Conservation (phyloP, 2,329 filamentous ascomycete species). For the Penicillium rolfsii region DNA sequence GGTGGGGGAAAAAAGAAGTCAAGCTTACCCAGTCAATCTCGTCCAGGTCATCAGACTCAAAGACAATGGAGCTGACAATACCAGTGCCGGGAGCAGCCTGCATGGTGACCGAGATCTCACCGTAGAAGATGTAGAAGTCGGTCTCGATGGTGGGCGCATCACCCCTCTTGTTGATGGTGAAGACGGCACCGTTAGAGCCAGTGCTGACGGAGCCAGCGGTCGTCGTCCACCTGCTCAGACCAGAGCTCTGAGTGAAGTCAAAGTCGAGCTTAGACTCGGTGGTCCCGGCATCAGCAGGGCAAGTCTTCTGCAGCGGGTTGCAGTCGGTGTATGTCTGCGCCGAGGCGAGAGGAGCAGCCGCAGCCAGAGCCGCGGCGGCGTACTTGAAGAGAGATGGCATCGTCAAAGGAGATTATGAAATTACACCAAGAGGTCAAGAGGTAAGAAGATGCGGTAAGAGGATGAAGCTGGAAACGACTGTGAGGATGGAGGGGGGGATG, state of each 20-base stretch:
- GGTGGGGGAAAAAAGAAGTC: not conserved
- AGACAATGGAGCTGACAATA: conserved; percentile 88
- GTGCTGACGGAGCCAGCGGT: conserved; percentile 69
- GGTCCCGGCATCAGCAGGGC: conserved; percentile 72
- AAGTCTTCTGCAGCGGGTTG: conserved; percentile 64
- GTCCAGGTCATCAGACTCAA: conserved; percentile 91
- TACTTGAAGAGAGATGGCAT: conserved; percentile 41
- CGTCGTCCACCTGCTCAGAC: conserved; percentile 65
- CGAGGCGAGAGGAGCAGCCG: conserved; percentile 35
- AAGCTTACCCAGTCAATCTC: conserved; percentile 97
- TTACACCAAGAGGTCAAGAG: not conserved
- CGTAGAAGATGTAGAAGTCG: conserved; percentile 98
- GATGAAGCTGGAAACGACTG: conserved; percentile 3
- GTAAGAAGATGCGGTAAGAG: not conserved
- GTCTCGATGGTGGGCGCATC: conserved; percentile 85
- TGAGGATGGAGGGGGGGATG: not conserved
- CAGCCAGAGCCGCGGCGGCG: conserved; percentile 36
- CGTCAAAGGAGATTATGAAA: conserved; percentile 3
- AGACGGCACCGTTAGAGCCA: conserved; percentile 71
- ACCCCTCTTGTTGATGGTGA: conserved; percentile 75
- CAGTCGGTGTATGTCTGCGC: conserved; percentile 79
- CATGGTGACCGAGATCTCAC: conserved; percentile 80
- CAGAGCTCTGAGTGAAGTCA: conserved; percentile 55
- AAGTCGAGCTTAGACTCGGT: conserved; percentile 45
- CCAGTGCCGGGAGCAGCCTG: conserved; percentile 84